Percentiles rank a stretch among this genome's conserved stretches.
phyloP scores from a whole-genome alignment of 345 rosid genomes.

The Hibiscus mutabilis region DNA sequence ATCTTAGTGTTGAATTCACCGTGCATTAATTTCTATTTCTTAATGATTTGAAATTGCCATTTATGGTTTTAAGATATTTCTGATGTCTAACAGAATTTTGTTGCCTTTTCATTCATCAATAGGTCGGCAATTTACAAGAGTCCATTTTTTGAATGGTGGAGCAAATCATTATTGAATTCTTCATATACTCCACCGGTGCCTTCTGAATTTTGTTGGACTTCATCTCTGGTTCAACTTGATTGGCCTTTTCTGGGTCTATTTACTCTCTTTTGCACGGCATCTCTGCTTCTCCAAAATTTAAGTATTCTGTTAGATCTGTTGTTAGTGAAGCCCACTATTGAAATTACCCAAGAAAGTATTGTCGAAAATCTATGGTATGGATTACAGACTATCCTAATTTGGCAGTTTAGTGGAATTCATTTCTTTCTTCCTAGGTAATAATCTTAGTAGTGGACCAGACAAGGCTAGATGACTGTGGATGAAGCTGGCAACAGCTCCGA shows the following conservation, averaged over 20 bases:
- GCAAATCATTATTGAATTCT: slow-evolving; percentile 45
- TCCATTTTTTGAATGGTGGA: slow-evolving; percentile 39
- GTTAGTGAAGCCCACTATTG: slow-evolving; percentile 14
- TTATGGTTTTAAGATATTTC: slow-evolving; percentile 45
- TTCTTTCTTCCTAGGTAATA: slow-evolving; percentile 8
- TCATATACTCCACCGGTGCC: slow-evolving; percentile 26
- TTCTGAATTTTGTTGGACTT: slow-evolving; percentile 20
- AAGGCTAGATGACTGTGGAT: slow-evolving; percentile 46
- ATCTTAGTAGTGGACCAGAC: no score
- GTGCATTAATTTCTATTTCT: slow-evolving; percentile 13
- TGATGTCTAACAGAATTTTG: slow-evolving; percentile 38
- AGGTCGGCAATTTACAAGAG: slow-evolving; percentile 51
- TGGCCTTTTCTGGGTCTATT: slow-evolving; percentile 27
- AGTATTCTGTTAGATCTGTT: slow-evolving; percentile 17
- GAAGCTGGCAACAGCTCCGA: slow-evolving; percentile 49
- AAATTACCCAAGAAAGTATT: slow-evolving; percentile 14
- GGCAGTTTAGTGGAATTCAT: slow-evolving; percentile 14
- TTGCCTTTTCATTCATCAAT: slow-evolving; percentile 32
- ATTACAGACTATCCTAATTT: slow-evolving; percentile 15
- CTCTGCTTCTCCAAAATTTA: slow-evolving; percentile 19
- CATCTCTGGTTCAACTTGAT: slow-evolving; percentile 29
- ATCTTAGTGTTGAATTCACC: slow-evolving; percentile 27
- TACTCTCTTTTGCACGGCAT: slow-evolving; percentile 20
- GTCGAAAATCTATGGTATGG: slow-evolving; percentile 5
- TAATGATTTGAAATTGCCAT: slow-evolving; percentile 24